Percentiles rank a stretch among this genome's conserved stretches.
These are phyloP conservation scores for Penicillium polonicum DNA, from an alignment of 2,329 filamentous ascomycete species.

Conservation along the genomic window DNA sequence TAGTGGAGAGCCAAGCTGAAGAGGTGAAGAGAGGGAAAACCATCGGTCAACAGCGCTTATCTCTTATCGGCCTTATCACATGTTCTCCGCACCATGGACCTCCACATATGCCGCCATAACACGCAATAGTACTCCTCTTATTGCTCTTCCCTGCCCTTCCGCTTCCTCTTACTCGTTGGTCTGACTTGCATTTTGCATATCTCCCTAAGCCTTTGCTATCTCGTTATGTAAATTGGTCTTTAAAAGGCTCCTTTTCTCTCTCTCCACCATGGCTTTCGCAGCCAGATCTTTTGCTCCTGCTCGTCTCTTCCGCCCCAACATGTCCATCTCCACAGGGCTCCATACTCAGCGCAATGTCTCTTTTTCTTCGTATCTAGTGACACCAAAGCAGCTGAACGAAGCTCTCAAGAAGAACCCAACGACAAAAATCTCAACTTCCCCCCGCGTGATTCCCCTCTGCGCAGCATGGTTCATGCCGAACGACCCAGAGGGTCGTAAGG, in stretches of 20 bases:
- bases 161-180: not conserved
- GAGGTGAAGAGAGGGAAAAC: not conserved
- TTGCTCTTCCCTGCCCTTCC: slow-evolving; percentile 5
- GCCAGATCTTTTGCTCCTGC: slow-evolving; percentile 30
- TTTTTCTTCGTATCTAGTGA: slow-evolving; percentile 81
- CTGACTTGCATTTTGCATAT: not conserved
- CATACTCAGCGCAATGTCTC: slow-evolving; percentile 46
- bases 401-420: slow-evolving; percentile 80
- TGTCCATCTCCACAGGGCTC: slow-evolving; percentile 24
- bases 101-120: slow-evolving; percentile 11
- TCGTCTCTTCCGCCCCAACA: slow-evolving; percentile 28
- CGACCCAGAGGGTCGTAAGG: slow-evolving; percentile 70
- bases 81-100: slow-evolving; percentile 23
- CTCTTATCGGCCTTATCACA: slow-evolving; percentile 10
- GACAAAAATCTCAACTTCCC: slow-evolving; percentile 74
- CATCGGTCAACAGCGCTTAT: not conserved
- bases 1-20: not conserved
- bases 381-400: slow-evolving; percentile 75
- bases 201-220: not conserved
- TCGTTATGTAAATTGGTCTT: slow-evolving; percentile 31
- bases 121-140: slow-evolving; percentile 10
- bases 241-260: not conserved
- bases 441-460: slow-evolving; percentile 83
- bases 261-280: slow-evolving; percentile 36
- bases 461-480: slow-evolving; percentile 97